A percentile compares a stretch with the other conserved stretches of the same genome.
phyloP scores from a whole-genome alignment of 768 basidiomycete species.

The Pisolithus sp. region DNA sequence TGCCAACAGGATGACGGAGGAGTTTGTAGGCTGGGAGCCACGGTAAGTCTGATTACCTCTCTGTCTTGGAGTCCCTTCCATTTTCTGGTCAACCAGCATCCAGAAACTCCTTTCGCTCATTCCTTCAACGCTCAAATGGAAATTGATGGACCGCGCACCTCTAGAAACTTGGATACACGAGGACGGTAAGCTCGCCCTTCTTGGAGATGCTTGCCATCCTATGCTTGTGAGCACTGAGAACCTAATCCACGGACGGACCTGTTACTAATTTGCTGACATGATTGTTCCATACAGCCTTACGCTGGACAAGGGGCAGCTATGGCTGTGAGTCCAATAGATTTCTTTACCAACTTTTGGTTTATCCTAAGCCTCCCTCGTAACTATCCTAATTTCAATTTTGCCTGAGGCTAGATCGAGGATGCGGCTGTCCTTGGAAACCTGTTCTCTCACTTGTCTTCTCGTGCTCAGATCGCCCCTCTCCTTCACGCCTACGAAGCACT shows the following conservation, averaged over 20 bases:
- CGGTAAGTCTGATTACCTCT: constrained; percentile 24
- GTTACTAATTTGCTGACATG: not conserved
- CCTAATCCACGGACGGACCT: not conserved
- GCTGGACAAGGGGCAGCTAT: constrained; percentile 51
- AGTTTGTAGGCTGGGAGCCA: constrained; percentile 46
- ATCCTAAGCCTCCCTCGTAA: too few species aligned
- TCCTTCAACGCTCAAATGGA: too few species aligned
- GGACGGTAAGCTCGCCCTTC: constrained; percentile 36
- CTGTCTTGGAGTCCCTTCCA: too few species aligned
- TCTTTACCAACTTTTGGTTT: too few species aligned
- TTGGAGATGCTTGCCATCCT: constrained; percentile 54
- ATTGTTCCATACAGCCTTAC: constrained; percentile 32
- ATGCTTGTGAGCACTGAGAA: constrained; percentile 32
- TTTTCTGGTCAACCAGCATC: constrained; percentile 22
- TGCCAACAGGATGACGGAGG: constrained; percentile 39
- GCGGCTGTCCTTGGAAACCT: constrained; percentile 40
- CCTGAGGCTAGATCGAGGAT: constrained; percentile 25
- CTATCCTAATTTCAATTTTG: not conserved
- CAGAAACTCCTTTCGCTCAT: constrained; percentile 41
- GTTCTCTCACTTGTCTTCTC: constrained; percentile 40
- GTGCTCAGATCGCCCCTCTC: constrained; percentile 37
- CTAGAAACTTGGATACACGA: constrained; percentile 44
- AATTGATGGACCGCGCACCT: too few species aligned
- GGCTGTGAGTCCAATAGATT: constrained; percentile 31
- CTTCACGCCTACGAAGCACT: constrained; percentile 48